Base-by-base conservation (phyloP, 1,284 basidiomycete genomes). In the Meira miltonrushii region DNA sequence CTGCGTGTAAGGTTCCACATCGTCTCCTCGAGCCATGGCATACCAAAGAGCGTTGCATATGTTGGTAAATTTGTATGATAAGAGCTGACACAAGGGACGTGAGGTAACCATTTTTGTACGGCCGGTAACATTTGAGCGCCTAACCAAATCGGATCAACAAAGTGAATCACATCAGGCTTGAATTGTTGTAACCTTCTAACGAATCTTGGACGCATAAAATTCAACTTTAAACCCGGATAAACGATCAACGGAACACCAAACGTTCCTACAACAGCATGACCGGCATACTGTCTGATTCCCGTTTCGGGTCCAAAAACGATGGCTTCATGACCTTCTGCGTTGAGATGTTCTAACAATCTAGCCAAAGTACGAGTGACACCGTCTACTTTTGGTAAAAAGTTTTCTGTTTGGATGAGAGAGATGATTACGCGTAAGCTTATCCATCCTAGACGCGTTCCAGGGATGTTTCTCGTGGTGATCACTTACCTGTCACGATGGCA, bases 31-130 rank as follows among this genome's bases (percentile, higher is more conserved):
- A 84, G 77, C 81, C 81, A 83, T 0, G 79, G 73, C 64, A 82
- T 76, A 25, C 83, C 82, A 59, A 83, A 84, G 0, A 83, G 74
- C 1, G 81, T 82, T 0, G 83, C 83, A 64, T 84, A 84, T n/a
- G 70, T 78, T 77, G 82, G 82, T 19, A 84, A 78, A 64, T 84
- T 83, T 7, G 83, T 84, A 71, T 84, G 83, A 69, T 84, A 84
- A 49, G 80, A 81, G 1, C 81, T 80, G 6, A 84, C 81, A 41
- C 83, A 80, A 1, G 82, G 82, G 1, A 82, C 81, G 9, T 79
- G 68, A 1, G 79, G 77, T 37, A 80, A 64, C 59, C 65, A 75
- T 52, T 68, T 73, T 46, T 79, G 75, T 2, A 80, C 71, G 7
- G 71, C 61, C 4, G 74, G 78, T 23, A 77, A 61, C 73, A 74